These are phyloP conservation scores for Thinopyrum elongatum DNA, from an alignment of 176 grass and related monocot genomes.

Conservation along the genomic window DNA sequence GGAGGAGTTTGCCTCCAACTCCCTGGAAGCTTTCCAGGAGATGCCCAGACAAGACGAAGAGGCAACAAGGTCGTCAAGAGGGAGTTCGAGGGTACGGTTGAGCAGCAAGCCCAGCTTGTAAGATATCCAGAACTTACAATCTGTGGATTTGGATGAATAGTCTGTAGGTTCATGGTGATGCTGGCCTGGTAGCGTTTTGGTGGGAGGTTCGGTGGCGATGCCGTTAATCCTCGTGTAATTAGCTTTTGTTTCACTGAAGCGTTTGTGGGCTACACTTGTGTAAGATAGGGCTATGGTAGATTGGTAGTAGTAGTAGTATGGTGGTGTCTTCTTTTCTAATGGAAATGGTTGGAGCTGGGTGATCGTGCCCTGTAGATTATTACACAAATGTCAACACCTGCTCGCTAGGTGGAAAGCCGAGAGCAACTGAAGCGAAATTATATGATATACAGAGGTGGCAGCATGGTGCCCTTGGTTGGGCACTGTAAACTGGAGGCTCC, in stretches of 20 bases:
- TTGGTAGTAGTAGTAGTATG: background rate
- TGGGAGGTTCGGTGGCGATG: background rate
- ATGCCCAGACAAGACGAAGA: slow-evolving; percentile 38
- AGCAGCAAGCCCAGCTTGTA: background rate
- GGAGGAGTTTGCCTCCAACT: slow-evolving; percentile 46
- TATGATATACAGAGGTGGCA: background rate
- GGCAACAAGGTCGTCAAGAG: slow-evolving; percentile 7
- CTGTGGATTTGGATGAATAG: background rate
- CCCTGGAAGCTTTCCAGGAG: slow-evolving; percentile 61
- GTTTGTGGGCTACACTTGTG: background rate
- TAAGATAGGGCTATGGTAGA: background rate
- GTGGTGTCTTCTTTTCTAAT: background rate
- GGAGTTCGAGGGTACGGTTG: slow-evolving; percentile 25
- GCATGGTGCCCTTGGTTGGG: background rate
- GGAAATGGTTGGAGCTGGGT: background rate
- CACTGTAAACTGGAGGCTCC: background rate
- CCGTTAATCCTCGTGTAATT: background rate
- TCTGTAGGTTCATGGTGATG: background rate
- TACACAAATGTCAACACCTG: background rate
- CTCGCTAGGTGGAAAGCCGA: background rate
- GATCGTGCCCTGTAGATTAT: background rate
- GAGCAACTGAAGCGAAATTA: background rate
- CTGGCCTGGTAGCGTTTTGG: slow-evolving; percentile 3
- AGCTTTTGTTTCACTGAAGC: slow-evolving; percentile 22
- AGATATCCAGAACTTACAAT: background rate